Evolutionary conservation across 345 rosid genomes (phyloP).

Genomic region (Balakata baccata): DNA sequence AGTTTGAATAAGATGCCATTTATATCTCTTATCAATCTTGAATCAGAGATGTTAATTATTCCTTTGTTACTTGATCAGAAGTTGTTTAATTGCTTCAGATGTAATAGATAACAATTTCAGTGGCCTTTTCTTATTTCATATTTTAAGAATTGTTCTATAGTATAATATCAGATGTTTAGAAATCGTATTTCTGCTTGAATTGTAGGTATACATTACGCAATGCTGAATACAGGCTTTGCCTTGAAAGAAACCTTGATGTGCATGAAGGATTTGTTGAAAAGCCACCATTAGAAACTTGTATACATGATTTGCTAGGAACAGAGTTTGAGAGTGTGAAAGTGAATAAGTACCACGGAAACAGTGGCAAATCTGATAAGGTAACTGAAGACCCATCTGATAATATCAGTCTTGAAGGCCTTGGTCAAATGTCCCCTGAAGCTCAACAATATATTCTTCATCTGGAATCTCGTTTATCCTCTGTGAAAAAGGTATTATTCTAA

Average conservation of each 20-base stretch:
- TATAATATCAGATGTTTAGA: conserved; percentile 8
- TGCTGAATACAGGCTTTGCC: conserved; percentile 92
- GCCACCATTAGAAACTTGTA: conserved; percentile 34
- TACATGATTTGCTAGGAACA: conserved; percentile 39
- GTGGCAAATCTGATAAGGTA: conserved; percentile 29
- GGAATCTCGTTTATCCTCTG: conserved; percentile 66
- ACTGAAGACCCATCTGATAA: conserved; percentile 34
- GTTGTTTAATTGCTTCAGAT: conserved; percentile 9
- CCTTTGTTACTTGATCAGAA: not conserved
- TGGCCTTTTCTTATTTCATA: not conserved
- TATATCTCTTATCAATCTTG: not conserved
- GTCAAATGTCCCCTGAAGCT: conserved; percentile 68
- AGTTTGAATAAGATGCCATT: not conserved
- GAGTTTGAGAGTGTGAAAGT: conserved; percentile 31
- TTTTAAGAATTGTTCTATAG: not conserved
- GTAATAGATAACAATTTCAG: not conserved
- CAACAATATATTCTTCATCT: conserved; percentile 62
- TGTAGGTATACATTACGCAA: conserved; percentile 81
- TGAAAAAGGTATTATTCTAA: conserved; percentile 53
- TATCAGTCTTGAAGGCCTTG: conserved; percentile 47
- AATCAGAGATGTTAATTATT: not conserved
- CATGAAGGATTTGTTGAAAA: conserved; percentile 44
- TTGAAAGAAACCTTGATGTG: conserved; percentile 69
- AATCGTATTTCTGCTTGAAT: conserved; percentile 17
- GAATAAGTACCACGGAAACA: conserved; percentile 29